These are phyloP conservation scores for Blastobotrys capitulatus DNA, from an alignment of 1,139 yeast genomes.

Conservation along the genomic window DNA sequence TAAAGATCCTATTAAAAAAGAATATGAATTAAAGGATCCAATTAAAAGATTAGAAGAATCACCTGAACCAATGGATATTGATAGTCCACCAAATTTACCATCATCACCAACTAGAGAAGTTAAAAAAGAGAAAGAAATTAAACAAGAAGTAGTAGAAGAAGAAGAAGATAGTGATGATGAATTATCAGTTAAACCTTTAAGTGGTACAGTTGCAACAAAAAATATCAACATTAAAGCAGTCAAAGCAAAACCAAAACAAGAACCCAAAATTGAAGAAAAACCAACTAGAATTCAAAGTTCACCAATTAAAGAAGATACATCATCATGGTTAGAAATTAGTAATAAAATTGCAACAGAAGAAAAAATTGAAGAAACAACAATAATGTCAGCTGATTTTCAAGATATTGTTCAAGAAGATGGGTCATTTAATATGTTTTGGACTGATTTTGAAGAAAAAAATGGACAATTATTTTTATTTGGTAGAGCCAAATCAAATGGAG, in stretches of 20 bases:
- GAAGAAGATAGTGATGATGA: conserved; percentile 12
- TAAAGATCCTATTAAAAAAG: not conserved
- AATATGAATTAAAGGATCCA: too few species aligned
- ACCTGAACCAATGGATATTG: conserved; percentile 6
- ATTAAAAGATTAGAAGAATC: not conserved
- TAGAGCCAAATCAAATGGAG: conserved; percentile 52
- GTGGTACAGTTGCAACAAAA: conserved; percentile 5
- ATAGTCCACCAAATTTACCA: not conserved
- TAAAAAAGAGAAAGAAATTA: not conserved
- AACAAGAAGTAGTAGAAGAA: not conserved
- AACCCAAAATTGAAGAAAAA: conserved; percentile 13
- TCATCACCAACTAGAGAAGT: conserved; percentile 6
- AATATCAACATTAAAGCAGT: conserved; percentile 2
- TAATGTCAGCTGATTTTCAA: conserved; percentile 5
- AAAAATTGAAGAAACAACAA: not conserved
- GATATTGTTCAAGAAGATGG: conserved; percentile 35
- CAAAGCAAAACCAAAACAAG: not conserved
- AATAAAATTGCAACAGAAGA: conserved; percentile 4
- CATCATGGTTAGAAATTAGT: conserved; percentile 9
- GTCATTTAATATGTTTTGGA: conserved; percentile 75
- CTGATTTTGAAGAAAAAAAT: conserved; percentile 80
- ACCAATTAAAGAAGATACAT: conserved; percentile 6
- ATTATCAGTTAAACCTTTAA: conserved; percentile 7
- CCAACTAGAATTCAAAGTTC: not conserved
- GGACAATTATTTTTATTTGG: conserved; percentile 75